Percentiles rank a stretch among this genome's conserved stretches.
These are phyloP conservation scores for Fallopia convolvulus DNA, from an alignment of 148 eudicot genomes.

Conservation along the genomic window DNA sequence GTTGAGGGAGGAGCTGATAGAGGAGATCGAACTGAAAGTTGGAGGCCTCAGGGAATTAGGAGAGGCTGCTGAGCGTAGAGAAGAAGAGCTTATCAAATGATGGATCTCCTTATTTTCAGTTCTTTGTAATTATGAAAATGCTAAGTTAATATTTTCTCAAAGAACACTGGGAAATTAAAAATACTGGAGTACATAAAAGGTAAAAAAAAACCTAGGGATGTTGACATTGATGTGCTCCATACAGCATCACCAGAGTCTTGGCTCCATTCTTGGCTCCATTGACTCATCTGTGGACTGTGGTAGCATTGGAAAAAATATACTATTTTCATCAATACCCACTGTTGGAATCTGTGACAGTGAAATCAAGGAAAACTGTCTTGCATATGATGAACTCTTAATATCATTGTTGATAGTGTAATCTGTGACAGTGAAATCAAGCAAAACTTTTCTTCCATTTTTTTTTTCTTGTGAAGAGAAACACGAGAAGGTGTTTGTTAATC, in stretches of 20 bases:
- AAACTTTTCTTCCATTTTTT: no score
- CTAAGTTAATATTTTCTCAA: not conserved
- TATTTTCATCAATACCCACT: not conserved
- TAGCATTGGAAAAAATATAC: not conserved
- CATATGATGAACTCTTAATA: no score
- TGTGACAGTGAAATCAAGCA: no score
- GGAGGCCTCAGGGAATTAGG: slow-evolving; percentile 68
- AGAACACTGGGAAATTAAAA: not conserved
- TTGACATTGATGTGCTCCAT: not conserved
- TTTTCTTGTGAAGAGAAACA: not conserved
- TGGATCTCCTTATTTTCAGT: not conserved
- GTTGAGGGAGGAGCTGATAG: slow-evolving; percentile 77
- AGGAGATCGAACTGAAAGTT: slow-evolving; percentile 75
- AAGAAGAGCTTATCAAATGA: slow-evolving; percentile 44
- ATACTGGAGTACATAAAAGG: not conserved
- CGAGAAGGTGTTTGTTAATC: not conserved
- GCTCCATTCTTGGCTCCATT: no score
- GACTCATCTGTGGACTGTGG: slow-evolving; percentile 3
- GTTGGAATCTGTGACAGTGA: no score
- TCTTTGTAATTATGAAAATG: not conserved
- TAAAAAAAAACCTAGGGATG: not conserved
- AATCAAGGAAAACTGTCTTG: no score
- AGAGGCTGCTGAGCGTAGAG: slow-evolving; percentile 46
- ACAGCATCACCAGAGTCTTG: not conserved
- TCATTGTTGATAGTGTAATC: no score